A percentile compares a stretch with the other conserved stretches of the same genome.
Conservation (phyloP, 2,329 filamentous ascomycete species). For the Periconia sp. region DNA sequence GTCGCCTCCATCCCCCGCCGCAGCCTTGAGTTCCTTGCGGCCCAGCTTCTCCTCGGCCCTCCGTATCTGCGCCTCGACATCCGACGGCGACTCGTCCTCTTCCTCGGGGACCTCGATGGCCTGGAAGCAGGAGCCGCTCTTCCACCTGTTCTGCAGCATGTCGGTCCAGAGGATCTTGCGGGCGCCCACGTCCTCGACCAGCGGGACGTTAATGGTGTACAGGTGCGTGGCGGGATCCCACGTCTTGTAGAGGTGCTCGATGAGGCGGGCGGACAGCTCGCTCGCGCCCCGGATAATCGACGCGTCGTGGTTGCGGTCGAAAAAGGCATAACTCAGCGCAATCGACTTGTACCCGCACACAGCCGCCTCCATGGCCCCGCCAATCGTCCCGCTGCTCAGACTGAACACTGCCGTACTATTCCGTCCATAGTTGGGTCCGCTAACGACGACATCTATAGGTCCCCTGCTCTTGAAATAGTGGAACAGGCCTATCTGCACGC, state of each 20-base stretch:
- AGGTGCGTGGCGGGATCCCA: constrained; percentile 77
- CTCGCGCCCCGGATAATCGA: constrained; percentile 79
- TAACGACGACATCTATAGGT: constrained; percentile 55
- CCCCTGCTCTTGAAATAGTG: constrained; percentile 54
- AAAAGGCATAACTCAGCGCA: constrained; percentile 90
- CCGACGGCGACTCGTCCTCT: constrained; percentile 64
- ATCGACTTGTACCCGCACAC: constrained; percentile 65
- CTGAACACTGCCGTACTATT: constrained; percentile 59
- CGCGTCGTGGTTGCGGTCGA: constrained; percentile 81
- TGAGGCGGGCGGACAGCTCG: constrained; percentile 73
- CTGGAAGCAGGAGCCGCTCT: constrained; percentile 81
- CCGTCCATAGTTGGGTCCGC: constrained; percentile 57
- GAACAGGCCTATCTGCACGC: constrained; percentile 56
- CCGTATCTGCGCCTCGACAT: constrained; percentile 76
- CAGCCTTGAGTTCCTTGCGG: constrained; percentile 45
- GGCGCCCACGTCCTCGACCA: constrained; percentile 75
- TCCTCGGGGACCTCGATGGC: constrained; percentile 72
- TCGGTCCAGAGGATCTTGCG: constrained; percentile 80
- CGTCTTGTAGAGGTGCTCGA: constrained; percentile 78
- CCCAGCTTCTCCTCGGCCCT: constrained; percentile 63
- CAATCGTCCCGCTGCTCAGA: constrained; percentile 56
- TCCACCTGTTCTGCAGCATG: constrained; percentile 92
- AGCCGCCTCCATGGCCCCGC: constrained; percentile 57
- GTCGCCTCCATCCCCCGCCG: constrained; percentile 23
- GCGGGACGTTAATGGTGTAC: constrained; percentile 90